Conservation (phyloP, 2,329 filamentous ascomycete species). For the Dothiorella sarmentorum region DNA sequence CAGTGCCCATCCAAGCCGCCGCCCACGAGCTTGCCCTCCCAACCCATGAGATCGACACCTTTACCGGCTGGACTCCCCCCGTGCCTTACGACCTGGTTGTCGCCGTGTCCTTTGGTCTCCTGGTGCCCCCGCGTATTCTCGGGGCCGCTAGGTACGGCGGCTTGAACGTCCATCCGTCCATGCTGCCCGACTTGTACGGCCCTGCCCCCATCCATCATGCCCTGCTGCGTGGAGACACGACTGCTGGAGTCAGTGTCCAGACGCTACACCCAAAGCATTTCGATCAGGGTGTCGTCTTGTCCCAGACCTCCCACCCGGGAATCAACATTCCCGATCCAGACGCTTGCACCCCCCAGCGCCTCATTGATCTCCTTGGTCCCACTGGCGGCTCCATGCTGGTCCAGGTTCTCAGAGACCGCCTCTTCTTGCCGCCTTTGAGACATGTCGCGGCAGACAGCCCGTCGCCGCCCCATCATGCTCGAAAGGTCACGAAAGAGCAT, state of each 20-base stretch:
- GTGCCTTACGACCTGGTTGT: slow-evolving; percentile 69
- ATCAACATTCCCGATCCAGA: slow-evolving; percentile 49
- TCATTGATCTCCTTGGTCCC: slow-evolving; percentile 57
- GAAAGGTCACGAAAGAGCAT: slow-evolving; percentile 68
- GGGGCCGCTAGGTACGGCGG: slow-evolving; percentile 72
- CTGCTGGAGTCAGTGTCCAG: slow-evolving; percentile 79
- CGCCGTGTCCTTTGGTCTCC: slow-evolving; percentile 90
- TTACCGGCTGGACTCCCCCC: slow-evolving; percentile 66
- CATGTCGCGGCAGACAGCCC: slow-evolving; percentile 32
- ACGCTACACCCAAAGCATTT: slow-evolving; percentile 75
- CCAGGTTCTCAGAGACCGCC: slow-evolving; percentile 56
- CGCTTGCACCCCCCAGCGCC: slow-evolving; percentile 45
- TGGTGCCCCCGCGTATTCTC: slow-evolving; percentile 77
- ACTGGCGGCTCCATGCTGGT: slow-evolving; percentile 71
- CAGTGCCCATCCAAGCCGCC: slow-evolving; percentile 67
- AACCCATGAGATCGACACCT: slow-evolving; percentile 75
- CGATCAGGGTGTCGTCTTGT: slow-evolving; percentile 73
- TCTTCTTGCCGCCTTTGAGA: slow-evolving; percentile 63
- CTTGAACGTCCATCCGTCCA: slow-evolving; percentile 87
- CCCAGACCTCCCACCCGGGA: slow-evolving; percentile 59
- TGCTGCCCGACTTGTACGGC: slow-evolving; percentile 82
- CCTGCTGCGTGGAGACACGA: slow-evolving; percentile 59
- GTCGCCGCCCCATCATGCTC: slow-evolving; percentile 52
- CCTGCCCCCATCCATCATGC: slow-evolving; percentile 83
- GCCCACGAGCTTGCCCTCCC: slow-evolving; percentile 62